A percentile compares a stretch with the other conserved stretches of the same genome.
These are phyloP conservation scores for Eutypa lata DNA, from an alignment of 2,329 filamentous ascomycete species.

Conservation along the genomic window DNA sequence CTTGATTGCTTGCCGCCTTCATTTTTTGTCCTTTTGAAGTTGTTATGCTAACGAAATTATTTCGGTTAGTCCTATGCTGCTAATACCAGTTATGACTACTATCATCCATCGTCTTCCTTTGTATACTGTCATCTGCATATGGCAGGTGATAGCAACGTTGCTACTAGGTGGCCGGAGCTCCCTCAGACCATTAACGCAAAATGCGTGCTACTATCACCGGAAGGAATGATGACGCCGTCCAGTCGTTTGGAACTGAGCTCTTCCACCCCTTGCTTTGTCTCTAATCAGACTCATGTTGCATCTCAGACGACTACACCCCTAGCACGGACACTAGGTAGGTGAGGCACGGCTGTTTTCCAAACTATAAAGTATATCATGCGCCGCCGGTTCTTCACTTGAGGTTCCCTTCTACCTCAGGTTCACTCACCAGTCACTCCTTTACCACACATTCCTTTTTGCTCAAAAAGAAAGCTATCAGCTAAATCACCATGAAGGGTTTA, in stretches of 20 bases:
- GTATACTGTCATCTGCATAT: background rate
- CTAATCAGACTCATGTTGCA: background rate
- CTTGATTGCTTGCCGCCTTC: background rate
- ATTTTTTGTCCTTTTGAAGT: background rate
- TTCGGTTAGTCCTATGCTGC: background rate
- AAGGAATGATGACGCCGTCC: background rate
- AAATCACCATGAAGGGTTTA: slow-evolving; percentile 23
- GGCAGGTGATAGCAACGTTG: background rate
- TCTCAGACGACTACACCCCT: background rate
- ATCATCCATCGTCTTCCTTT: background rate
- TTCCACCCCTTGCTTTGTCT: background rate
- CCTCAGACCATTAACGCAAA: background rate
- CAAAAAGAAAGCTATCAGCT: slow-evolving; percentile 7
- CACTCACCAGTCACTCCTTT: slow-evolving; percentile 1
- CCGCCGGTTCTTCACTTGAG: background rate
- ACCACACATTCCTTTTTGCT: background rate
- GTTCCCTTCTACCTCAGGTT: background rate
- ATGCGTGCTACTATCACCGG: background rate
- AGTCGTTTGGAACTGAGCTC: background rate
- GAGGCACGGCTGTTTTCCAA: background rate
- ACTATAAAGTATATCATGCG: background rate
- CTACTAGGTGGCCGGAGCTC: background rate
- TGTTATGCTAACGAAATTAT: background rate
- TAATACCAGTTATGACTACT: background rate
- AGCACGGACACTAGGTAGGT: background rate